Conservation (phyloP, 2,329 filamentous ascomycete genomes). For the Monosporascus sp. region DNA sequence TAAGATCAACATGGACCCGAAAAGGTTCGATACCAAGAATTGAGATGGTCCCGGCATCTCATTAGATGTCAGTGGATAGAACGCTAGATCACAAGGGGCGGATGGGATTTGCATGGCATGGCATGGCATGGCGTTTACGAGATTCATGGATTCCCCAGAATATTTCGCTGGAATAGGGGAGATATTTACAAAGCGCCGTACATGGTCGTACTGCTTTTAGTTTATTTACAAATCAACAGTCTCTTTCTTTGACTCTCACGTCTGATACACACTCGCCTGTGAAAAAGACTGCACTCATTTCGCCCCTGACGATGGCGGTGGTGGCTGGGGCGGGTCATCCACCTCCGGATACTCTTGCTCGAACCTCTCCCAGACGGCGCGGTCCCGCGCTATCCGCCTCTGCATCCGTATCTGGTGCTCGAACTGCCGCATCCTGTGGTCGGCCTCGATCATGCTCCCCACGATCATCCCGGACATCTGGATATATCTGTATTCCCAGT, state of each 20-base stretch:
- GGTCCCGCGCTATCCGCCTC: constrained; percentile 57
- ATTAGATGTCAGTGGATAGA: not conserved
- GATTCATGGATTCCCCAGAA: constrained; percentile 9
- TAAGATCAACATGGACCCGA: constrained; percentile 94
- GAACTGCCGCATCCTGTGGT: constrained; percentile 60
- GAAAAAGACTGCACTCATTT: constrained; percentile 10
- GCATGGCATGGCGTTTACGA: constrained; percentile 27
- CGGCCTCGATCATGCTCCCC: constrained; percentile 72
- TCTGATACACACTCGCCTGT: not conserved
- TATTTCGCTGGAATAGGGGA: constrained; percentile 4
- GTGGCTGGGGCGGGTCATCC: constrained; percentile 27
- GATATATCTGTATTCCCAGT: constrained; percentile 53
- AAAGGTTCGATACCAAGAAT: constrained; percentile 56
- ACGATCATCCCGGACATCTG: constrained; percentile 85
- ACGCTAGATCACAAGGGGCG: not conserved
- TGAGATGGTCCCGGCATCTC: constrained; percentile 19
- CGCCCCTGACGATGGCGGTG: constrained; percentile 4
- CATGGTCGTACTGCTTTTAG: not conserved
- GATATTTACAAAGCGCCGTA: constrained; percentile 13
- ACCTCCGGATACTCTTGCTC: constrained; percentile 54
- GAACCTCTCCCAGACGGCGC: constrained; percentile 63
- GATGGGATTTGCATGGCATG: constrained; percentile 22
- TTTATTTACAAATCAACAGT: not conserved
- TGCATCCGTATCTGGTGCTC: constrained; percentile 61
- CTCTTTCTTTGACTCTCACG: not conserved